Conservation (phyloP, 495 filamentous ascomycete species). For the Neurospora terricola region DNA sequence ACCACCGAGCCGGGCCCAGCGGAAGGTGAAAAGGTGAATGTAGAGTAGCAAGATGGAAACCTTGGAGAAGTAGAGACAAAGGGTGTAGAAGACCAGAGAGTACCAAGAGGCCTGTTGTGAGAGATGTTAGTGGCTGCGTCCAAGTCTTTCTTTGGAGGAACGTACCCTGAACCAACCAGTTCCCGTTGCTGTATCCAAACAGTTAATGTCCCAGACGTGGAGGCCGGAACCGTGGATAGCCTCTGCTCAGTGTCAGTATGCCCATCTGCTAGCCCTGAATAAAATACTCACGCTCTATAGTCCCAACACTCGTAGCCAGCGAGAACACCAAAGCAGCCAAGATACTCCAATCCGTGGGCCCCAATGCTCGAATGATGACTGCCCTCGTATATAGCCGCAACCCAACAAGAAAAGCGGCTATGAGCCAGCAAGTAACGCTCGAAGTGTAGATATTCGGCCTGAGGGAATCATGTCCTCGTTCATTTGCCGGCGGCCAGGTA, state of each 20-base stretch:
- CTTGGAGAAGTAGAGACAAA: constrained; percentile 25
- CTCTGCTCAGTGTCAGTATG: constrained; percentile 7
- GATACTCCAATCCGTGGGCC: constrained; percentile 22
- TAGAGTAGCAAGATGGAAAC: constrained; percentile 30
- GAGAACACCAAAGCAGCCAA: constrained; percentile 19
- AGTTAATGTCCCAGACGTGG: constrained; percentile 23
- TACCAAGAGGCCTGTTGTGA: constrained; percentile 18
- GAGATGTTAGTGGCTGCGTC: background rate
- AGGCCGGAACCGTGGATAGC: constrained; percentile 15
- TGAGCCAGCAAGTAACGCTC: constrained; percentile 12
- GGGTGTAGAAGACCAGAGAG: constrained; percentile 18
- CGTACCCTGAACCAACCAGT: constrained; percentile 20
- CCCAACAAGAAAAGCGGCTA: constrained; percentile 19
- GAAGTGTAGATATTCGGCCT: constrained; percentile 15
- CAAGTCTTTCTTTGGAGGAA: background rate
- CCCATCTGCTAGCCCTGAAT: background rate
- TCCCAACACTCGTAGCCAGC: constrained; percentile 10
- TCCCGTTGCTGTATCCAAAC: constrained; percentile 5
- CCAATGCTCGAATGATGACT: constrained; percentile 15
- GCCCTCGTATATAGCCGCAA: constrained; percentile 22
- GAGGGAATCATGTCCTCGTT: constrained; percentile 17
- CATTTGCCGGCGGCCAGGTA: background rate
- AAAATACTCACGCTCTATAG: constrained; percentile 17
- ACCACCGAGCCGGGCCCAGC: constrained; percentile 20
- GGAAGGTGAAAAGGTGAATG: constrained; percentile 28